Evolutionary conservation across 352 stramenopile species (phyloP).

Genomic region (Globisporangium viniferum): DNA sequence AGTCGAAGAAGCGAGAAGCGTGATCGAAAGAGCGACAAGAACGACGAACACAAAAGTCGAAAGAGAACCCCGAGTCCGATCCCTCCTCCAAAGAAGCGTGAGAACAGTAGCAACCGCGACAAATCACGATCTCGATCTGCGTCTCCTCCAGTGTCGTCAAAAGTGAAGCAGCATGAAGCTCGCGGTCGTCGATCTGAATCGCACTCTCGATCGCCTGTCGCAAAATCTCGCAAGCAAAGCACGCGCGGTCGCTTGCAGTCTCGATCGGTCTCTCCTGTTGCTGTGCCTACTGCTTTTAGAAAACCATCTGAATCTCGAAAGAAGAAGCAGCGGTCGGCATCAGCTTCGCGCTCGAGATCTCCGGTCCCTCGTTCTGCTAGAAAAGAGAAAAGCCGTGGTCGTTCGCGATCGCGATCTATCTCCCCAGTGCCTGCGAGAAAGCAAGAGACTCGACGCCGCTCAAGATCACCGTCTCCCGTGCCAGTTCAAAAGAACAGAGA

Average conservation of each 20-base stretch:
- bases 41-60: background rate
- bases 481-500: background rate
- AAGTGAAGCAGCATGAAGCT: slow-evolving; percentile 19
- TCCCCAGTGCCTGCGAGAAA: background rate
- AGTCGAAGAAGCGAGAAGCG: slow-evolving; percentile 17
- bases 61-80: background rate
- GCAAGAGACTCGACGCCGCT: slow-evolving; percentile 1
- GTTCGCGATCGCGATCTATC: background rate
- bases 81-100: slow-evolving; percentile 17
- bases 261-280: slow-evolving; percentile 6
- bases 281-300: background rate
- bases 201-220: slow-evolving; percentile 32
- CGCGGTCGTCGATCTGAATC: slow-evolving; percentile 19
- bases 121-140: slow-evolving; percentile 26
- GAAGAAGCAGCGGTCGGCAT: background rate
- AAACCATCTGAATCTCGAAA: slow-evolving; percentile 1
- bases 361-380: background rate
- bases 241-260: slow-evolving; percentile 3
- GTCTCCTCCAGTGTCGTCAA: slow-evolving; percentile 11
- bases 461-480: background rate
- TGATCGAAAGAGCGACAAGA: slow-evolving; percentile 17
- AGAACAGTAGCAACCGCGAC: slow-evolving; percentile 22
- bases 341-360: slow-evolving; percentile 6
- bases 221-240: slow-evolving; percentile 16
- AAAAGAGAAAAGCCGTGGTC: background rate